Base-by-base conservation (phyloP, 2,329 filamentous ascomycete species). In the Fonsecaea pugnacius region DNA sequence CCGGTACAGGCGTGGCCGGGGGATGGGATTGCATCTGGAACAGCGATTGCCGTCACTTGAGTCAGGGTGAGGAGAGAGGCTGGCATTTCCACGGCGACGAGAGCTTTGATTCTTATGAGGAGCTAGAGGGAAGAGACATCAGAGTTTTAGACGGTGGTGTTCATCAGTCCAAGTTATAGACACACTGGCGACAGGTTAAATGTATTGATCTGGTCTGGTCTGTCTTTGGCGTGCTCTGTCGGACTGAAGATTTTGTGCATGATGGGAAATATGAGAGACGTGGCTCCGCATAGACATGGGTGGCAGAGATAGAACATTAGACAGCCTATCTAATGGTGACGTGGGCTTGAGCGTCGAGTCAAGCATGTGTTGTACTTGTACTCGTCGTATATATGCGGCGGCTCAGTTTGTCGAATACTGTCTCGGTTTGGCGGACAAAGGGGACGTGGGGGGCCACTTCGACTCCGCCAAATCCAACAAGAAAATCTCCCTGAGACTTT, bases 31-130 rank as follows among this genome's bases (percentile, higher is more conserved):
- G 92, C 73, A 84, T 87, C 65, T 75, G 85, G 59, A 94, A 96
- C 78, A 92, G 92, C 16, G 91, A 96, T 75, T 96, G 92, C 73
- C 88, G 85, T 65, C 96, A 94, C 77, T 80, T 98, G 70, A 86
- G 83, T 60, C 84, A 85, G 60, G 94, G 94, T 7, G 89, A 90
- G 72, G 94, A 98, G 78, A 84, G 93, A 79, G 92, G 92, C 74
- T 98, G 94, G 79, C 79, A 81, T 66, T 81, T 81, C 62, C 75
- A 75, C 67, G 79, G 79, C 1, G 79, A 81, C 56, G 79, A 81
- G 70, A 76, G 75, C 33, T 81, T 81, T 67, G 76, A 80, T 72
- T 71, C 70, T 21, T 70, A 71, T 35, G 66, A 65, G 43, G 38
- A 64, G 4, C 46, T 53, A 73, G 72, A n/a, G 73, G 73, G 4